Percentiles rank a stretch among this genome's conserved stretches.
Conservation (phyloP, 495 filamentous ascomycete species). For the Talaromyces nanjingensis region DNA sequence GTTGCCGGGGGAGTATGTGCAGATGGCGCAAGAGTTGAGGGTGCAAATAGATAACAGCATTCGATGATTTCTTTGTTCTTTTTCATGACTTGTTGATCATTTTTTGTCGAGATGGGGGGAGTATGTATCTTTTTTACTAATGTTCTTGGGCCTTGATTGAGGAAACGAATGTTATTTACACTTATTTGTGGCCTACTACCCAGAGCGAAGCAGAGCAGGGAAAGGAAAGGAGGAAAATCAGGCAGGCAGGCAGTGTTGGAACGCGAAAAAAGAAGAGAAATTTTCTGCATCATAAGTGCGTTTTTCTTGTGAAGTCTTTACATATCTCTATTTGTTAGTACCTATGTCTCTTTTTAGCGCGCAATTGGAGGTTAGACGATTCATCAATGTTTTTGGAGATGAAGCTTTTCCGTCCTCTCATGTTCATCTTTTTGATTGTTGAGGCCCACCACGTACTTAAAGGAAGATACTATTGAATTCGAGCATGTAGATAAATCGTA, state of each 20-base stretch:
- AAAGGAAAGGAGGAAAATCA: neutral
- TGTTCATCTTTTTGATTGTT: no score
- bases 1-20: conserved; percentile 23
- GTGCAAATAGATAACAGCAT: conserved; percentile 37
- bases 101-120: neutral
- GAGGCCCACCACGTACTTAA: no score
- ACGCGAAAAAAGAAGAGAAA: neutral
- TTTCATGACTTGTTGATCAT: neutral
- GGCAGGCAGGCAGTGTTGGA: neutral
- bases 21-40: conserved; percentile 31
- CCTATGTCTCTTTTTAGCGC: neutral
- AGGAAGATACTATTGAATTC: no score
- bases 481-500: no score
- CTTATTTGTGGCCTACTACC: neutral
- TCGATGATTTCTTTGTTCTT: conserved; percentile 19
- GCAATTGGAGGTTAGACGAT: neutral
- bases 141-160: neutral
- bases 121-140: neutral
- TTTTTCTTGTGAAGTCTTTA: neutral
- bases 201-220: neutral
- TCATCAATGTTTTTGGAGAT: neutral
- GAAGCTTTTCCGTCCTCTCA: no score
- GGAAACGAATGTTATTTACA: neutral
- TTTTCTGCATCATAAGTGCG: neutral
- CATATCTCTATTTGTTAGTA: neutral